Conservation (phyloP, 2,329 filamentous ascomycete genomes). For the Nemania serpens region DNA sequence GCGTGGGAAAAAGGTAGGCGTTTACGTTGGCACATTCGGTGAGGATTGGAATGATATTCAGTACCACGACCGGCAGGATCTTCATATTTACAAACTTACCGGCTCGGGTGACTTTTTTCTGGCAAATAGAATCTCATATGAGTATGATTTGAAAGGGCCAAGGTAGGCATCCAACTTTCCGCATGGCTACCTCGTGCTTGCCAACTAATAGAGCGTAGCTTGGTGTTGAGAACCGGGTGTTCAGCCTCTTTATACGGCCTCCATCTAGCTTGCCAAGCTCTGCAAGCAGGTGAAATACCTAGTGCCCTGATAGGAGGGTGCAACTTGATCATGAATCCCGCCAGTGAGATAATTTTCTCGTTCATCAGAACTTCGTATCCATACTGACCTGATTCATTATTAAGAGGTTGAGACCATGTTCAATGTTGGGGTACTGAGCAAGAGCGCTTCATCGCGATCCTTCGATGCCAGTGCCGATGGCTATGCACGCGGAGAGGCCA, state of each 20-base stretch:
- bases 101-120: constrained; percentile 28
- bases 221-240: constrained; percentile 29
- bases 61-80: constrained; percentile 16
- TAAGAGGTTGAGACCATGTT: too few relatives aligned
- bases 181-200: background rate
- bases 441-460: constrained; percentile 36
- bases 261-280: constrained; percentile 27
- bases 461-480: constrained; percentile 52
- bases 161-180: constrained; percentile 14
- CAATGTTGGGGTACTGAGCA: constrained; percentile 43
- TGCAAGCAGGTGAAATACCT: constrained; percentile 22
- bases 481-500: constrained; percentile 56
- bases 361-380: too few relatives aligned
- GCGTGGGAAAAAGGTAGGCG: constrained; percentile 10
- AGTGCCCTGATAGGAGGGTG: constrained; percentile 27
- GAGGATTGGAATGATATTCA: constrained; percentile 23
- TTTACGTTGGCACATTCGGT: constrained; percentile 15
- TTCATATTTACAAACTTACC: constrained; percentile 24
- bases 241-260: constrained; percentile 27
- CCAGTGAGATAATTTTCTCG: constrained; percentile 1
- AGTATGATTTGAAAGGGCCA: constrained; percentile 32
- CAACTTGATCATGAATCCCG: constrained; percentile 20
- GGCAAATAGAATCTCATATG: constrained; percentile 30
- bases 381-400: too few relatives aligned
- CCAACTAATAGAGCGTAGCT: constrained; percentile 1